Percentiles rank a stretch among this genome's conserved stretches.
Evolutionary conservation across 2,329 filamentous ascomycete species (phyloP).

Genomic region (Epichloe scottii): DNA sequence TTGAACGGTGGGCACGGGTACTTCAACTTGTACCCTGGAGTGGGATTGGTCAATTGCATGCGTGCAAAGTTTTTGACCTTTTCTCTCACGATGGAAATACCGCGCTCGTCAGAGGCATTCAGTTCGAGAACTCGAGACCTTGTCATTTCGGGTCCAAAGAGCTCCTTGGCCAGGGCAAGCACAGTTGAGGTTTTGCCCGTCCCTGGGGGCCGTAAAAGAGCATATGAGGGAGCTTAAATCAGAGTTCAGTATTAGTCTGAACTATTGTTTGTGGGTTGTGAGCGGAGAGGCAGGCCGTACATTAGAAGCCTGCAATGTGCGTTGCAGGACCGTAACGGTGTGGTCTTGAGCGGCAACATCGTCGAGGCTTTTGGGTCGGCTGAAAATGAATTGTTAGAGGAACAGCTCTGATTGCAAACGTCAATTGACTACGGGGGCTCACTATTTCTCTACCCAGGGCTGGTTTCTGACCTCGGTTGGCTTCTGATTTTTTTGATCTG

Average conservation of each 20-base stretch:
- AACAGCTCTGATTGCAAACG: neutral
- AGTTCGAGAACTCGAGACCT: constrained; percentile 93
- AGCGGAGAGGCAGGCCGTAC: constrained; percentile 29
- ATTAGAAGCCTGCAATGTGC: constrained; percentile 90
- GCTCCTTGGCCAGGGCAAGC: constrained; percentile 89
- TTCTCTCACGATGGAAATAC: constrained; percentile 90
- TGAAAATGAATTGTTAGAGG: constrained; percentile 22
- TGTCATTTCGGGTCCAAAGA: constrained; percentile 91
- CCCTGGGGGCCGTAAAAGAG: constrained; percentile 97
- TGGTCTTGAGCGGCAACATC: constrained; percentile 98
- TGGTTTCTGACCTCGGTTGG: constrained; percentile 53
- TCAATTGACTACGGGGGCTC: constrained; percentile 17
- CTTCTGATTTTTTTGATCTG: constrained; percentile 53
- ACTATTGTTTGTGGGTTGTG: neutral
- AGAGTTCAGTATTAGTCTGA: constrained; percentile 1
- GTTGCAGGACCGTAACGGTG: constrained; percentile 81
- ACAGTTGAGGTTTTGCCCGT: constrained; percentile 98
- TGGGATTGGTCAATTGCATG: constrained; percentile 80
- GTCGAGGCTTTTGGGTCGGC: constrained; percentile 82
- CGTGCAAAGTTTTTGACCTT: constrained; percentile 98
- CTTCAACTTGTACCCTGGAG: constrained; percentile 51
- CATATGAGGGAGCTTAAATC: constrained; percentile 75
- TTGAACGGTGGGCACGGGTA: constrained; percentile 98
- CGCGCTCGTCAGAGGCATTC: constrained; percentile 97
- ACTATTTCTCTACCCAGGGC: constrained; percentile 99